Base-by-base conservation (phyloP, 2,329 filamentous ascomycete genomes). In the Penicillium sp. region DNA sequence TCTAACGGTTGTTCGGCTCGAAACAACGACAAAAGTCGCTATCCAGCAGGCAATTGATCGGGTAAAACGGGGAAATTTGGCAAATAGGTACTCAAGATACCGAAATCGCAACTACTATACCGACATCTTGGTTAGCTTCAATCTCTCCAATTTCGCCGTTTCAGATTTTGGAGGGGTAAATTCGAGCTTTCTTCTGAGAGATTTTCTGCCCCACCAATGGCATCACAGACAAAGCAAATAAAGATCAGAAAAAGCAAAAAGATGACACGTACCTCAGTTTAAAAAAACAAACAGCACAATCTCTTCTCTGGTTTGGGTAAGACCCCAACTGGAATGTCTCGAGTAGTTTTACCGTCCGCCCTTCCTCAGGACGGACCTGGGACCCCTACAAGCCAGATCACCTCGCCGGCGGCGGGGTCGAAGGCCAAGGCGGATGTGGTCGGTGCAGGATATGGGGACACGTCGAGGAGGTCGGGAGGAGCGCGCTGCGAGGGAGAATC, bases 351-450 rank as follows among this genome's bases (percentile, higher is more conserved):
- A 79, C 76, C 77, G 78, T 80, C 78, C 78, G 78, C 75, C 77
- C 77, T 77, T 74, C 59, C 75, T 79, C 76, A 80, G 77, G 78
- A 79, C 78, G 78, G 78, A 81, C 78, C 73, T 65, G 71, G 67
- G 66, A 75, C 77, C 77, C 73, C 73, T 79, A 79, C 31, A 33
- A 33, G 66, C 75, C 78, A 79, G 66, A 73, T 66, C 71, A 76
- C 71, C 62, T 72, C 67, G 68, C 68, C 64, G 52, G 64, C 59
- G 50, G 65, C 65, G 54, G 57, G 54, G 45, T 67, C 65, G 52
- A 61, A 59, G 52, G 63, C 59, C 65, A 62, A 60, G 53, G 61
- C 50, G 55, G 61, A 57, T 31, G 56, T 43, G 45, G 58, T 50
- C 31, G 58, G 54, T 22, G 47, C 57, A 51, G 60, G 39, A 37